A percentile compares a stretch with the other conserved stretches of the same genome.
Evolutionary conservation across 352 stramenopile genomes (phyloP).

Genomic region (Globisporangium spinosum): DNA sequence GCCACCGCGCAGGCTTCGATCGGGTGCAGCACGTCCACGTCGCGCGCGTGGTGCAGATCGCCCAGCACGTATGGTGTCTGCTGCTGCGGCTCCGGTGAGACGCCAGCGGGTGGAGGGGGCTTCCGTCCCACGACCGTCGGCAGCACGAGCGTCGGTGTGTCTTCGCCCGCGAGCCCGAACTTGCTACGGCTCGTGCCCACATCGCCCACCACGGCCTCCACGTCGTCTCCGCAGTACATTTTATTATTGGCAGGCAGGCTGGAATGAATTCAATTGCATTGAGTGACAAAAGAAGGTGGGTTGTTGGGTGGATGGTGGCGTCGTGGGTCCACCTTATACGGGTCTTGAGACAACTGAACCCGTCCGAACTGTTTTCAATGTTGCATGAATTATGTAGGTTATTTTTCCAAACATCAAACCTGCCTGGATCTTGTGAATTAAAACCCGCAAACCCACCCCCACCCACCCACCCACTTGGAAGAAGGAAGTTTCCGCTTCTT

Average conservation of each 20-base stretch:
- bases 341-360: background rate
- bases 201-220: constrained; percentile 94
- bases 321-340: background rate
- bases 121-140: constrained; percentile 62
- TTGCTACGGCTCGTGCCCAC: constrained; percentile 89
- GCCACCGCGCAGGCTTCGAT: constrained; percentile 55
- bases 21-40: constrained; percentile 58
- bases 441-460: background rate
- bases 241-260: background rate
- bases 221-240: constrained; percentile 97
- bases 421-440: background rate
- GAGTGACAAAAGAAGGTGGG: background rate
- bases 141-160: constrained; percentile 89
- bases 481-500: background rate
- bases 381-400: background rate
- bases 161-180: constrained; percentile 94
- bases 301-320: background rate
- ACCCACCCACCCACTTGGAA: background rate
- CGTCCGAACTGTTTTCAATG: background rate
- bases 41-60: constrained; percentile 48
- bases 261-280: background rate
- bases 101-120: constrained; percentile 5
- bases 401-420: background rate
- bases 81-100: background rate
- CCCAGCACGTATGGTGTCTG: constrained; percentile 33